Percentiles rank a stretch among this genome's conserved stretches.
Evolutionary conservation across 2,329 filamentous ascomycete species (phyloP).

Genomic region (Neofusicoccum parvum): DNA sequence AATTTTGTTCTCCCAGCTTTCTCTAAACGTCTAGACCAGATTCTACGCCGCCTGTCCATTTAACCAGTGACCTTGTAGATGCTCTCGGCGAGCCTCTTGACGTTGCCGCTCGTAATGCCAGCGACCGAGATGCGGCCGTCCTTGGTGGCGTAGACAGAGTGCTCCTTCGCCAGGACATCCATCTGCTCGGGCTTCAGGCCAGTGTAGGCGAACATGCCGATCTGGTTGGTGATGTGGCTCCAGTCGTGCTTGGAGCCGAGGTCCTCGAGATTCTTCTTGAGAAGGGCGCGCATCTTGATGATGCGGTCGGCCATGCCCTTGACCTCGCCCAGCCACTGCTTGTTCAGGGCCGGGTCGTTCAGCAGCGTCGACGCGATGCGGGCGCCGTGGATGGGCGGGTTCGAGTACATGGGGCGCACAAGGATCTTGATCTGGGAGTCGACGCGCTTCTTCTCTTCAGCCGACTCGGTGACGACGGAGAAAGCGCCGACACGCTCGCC

Average conservation of each 20-base stretch:
- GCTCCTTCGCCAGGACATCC: constrained; percentile 87
- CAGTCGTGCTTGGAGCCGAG: constrained; percentile 96
- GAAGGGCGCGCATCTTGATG: constrained; percentile 93
- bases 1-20: not conserved
- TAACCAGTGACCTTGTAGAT: constrained; percentile 81
- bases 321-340: constrained; percentile 95
- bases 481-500: constrained; percentile 98
- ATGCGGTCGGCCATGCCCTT: constrained; percentile 99
- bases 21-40: not conserved
- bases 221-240: constrained; percentile 95
- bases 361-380: constrained; percentile 92
- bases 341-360: constrained; percentile 79
- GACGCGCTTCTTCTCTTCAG: constrained; percentile 91
- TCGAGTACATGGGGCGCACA: constrained; percentile 95
- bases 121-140: constrained; percentile 85
- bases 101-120: constrained; percentile 78
- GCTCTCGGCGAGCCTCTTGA: constrained; percentile 77
- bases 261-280: constrained; percentile 93
- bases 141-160: constrained; percentile 97
- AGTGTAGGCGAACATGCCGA: constrained; percentile 99
- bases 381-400: constrained; percentile 94
- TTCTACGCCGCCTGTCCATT: not conserved
- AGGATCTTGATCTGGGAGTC: constrained; percentile 99
- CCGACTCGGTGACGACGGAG: constrained; percentile 81
- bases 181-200: constrained; percentile 90